Conservation (phyloP, 345 rosid genomes). For the Eucalyptus paniculata region DNA sequence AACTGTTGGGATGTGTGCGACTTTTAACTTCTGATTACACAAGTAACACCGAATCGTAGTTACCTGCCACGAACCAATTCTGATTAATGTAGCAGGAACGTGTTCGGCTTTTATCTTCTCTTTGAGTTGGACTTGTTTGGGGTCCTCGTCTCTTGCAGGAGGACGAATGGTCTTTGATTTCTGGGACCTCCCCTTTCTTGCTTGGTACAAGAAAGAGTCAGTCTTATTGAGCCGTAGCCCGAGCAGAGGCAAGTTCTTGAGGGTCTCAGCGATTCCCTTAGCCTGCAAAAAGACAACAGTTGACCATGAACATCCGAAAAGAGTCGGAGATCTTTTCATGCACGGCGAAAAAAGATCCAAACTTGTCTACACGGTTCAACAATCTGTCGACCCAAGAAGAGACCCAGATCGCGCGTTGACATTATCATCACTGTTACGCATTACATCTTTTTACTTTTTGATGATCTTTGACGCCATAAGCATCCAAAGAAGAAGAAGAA, state of each 20-base stretch:
- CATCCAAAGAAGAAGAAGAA: neutral
- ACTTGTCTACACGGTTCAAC: neutral
- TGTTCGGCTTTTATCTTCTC: conserved; percentile 31
- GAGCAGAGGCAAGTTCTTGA: conserved; percentile 1
- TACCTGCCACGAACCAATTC: conserved; percentile 48
- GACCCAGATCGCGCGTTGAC: neutral
- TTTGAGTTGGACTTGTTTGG: neutral
- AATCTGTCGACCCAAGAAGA: neutral
- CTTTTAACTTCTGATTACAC: too few species aligned
- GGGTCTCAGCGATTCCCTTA: neutral
- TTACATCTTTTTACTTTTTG: neutral
- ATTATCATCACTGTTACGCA: neutral
- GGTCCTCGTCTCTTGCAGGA: neutral
- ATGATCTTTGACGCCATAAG: neutral
- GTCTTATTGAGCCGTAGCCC: conserved; percentile 1
- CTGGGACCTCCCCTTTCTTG: neutral
- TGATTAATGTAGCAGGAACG: conserved; percentile 12
- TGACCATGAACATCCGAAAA: neutral
- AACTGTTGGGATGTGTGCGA: neutral
- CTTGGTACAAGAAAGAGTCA: neutral
- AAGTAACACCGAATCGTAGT: neutral
- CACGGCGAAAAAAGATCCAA: neutral
- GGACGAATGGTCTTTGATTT: neutral
- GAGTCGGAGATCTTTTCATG: neutral
- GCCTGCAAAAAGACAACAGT: neutral